Evolutionary conservation across 176 grass and related monocot species (phyloP), one percentile per base, ranked within the genome.

Genomic region (Panicum miliaceum): DNA sequence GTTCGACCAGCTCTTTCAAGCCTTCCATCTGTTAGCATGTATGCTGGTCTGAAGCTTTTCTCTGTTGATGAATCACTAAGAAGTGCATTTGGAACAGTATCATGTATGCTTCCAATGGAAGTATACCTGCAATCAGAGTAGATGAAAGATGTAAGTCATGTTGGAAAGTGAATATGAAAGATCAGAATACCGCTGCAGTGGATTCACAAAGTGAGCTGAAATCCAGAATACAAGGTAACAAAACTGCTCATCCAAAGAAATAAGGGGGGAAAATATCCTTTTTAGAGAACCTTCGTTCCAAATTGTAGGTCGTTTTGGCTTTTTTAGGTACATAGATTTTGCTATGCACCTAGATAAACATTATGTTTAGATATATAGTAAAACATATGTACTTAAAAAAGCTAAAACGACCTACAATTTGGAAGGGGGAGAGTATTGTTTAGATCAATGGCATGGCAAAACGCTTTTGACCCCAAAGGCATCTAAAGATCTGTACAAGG

Each of bases 81-180:
- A 82, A 99, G 92, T 88, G 93, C 75, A 90, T 99, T 99, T 76
- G 96, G 96, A 90, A 99, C 81, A 47, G 96, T 99, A 73, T 99
- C 96, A 81, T 99, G 86, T 88, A 99, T 92, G 88, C 96, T 99
- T 71, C 96, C 96, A 86, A 99, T 94, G 42, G 96, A 99, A 90
- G 96, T 99, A 83, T 99, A 99, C 84, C 96, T 98, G 74, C 76
- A 87, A 83, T 41, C n/a, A 61, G 59, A 51, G 26, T 46, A 85
- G 6, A 27, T 16, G 12, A 76, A 70, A 62, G 37, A 80, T 50
- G 50, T 62, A 85, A 66, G 18, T 84, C 79, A 91, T 75, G 80
- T 45, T n/a, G 70, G 13, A 70, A 86, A 57, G 54, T 37, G 45
- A 57, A 48, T 48, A 71, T 57, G 50, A 15, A 71, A 78, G 7